A percentile compares a stretch with the other conserved stretches of the same genome.
Conservation (phyloP, 805 yeast genomes). For the Alloascoidea africana region DNA sequence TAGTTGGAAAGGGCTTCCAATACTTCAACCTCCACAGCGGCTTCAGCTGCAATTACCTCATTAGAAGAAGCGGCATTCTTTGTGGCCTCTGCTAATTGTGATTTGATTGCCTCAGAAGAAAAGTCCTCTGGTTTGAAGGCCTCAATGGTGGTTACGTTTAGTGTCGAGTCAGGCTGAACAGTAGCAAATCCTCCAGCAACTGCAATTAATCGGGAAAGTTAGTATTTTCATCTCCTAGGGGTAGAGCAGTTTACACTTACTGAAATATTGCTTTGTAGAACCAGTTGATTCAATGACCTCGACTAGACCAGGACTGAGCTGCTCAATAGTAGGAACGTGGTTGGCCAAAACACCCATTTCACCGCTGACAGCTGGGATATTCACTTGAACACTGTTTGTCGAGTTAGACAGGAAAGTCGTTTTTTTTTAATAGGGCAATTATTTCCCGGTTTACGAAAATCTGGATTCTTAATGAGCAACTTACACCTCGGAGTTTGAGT, state of each 20-base stretch:
- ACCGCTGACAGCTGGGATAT: conserved; percentile 91
- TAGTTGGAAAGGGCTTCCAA: conserved; percentile 83
- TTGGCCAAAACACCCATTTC: conserved; percentile 93
- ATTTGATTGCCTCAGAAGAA: conserved; percentile 63
- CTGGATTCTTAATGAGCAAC: no score
- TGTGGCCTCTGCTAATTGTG: conserved; percentile 83
- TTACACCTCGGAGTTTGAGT: conserved; percentile 19
- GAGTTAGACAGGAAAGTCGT: no score
- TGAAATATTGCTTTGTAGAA: conserved; percentile 60
- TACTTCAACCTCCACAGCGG: conserved; percentile 89
- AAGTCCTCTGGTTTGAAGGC: conserved; percentile 86
- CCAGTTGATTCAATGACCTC: conserved; percentile 76
- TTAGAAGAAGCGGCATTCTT: conserved; percentile 74
- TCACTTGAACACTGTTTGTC: conserved; percentile 40
- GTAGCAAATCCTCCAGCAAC: conserved; percentile 95
- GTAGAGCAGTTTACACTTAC: no score
- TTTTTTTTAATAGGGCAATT: no score
- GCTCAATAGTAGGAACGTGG: conserved; percentile 96
- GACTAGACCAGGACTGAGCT: conserved; percentile 89
- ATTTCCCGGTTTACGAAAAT: no score
- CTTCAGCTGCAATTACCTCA: conserved; percentile 84
- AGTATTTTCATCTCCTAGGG: no score
- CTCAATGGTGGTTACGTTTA: conserved; percentile 87
- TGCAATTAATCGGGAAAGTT: conserved; percentile 3
- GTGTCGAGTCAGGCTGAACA: conserved; percentile 85